Conservation (phyloP, 2,329 filamentous ascomycete genomes). For the Botrytis deweyae region DNA sequence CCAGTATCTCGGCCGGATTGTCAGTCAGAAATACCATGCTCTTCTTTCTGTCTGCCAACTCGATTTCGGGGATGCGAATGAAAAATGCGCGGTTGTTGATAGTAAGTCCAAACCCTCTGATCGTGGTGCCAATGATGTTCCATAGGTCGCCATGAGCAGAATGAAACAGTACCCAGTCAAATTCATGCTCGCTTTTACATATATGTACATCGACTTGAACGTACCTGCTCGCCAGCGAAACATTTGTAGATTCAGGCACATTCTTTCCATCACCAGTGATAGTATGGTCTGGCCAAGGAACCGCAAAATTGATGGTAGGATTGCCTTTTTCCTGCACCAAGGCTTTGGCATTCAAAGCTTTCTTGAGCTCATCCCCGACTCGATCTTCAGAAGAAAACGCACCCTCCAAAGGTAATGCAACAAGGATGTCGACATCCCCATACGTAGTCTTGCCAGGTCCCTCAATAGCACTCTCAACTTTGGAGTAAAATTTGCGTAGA, state of each 20-base stretch:
- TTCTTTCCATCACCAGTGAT: neutral
- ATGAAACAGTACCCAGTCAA: conserved; percentile 66
- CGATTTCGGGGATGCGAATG: conserved; percentile 67
- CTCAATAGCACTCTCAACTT: conserved; percentile 62
- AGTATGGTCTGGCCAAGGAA: conserved; percentile 51
- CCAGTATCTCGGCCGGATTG: conserved; percentile 55
- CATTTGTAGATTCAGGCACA: neutral
- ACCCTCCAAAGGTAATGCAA: conserved; percentile 43
- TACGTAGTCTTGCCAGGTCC: conserved; percentile 65
- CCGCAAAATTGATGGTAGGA: conserved; percentile 50
- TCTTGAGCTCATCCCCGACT: conserved; percentile 40
- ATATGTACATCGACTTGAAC: conserved; percentile 71
- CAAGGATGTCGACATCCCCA: conserved; percentile 73
- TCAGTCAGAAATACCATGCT: conserved; percentile 58
- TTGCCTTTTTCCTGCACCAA: conserved; percentile 37
- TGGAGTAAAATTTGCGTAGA: conserved; percentile 52
- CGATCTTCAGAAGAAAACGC: conserved; percentile 18
- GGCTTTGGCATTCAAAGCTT: conserved; percentile 48
- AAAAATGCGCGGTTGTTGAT: conserved; percentile 62
- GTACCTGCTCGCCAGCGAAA: conserved; percentile 38
- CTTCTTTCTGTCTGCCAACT: conserved; percentile 54
- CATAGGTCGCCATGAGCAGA: conserved; percentile 71
- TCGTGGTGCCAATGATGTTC: conserved; percentile 62
- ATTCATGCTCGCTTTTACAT: conserved; percentile 44
- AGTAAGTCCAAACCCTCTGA: conserved; percentile 65